Evolutionary conservation across 1,284 basidiomycete species (phyloP).

Genomic region (Jaminaea rosea): DNA sequence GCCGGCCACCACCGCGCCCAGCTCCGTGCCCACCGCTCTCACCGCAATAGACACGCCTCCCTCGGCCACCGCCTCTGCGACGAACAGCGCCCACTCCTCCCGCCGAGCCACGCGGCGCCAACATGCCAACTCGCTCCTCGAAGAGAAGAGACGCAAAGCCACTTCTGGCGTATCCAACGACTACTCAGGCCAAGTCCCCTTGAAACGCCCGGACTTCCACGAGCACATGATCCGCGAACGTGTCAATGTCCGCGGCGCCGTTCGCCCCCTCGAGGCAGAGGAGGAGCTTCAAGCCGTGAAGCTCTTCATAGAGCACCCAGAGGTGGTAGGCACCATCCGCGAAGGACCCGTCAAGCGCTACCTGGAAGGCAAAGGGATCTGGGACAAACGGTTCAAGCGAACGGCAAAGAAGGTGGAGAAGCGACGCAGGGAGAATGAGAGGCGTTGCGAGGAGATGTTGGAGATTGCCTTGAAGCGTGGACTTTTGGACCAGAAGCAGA

Average conservation of each 20-base stretch:
- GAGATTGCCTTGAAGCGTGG: slow-evolving; percentile 15
- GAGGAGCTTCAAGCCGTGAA: slow-evolving; percentile 60
- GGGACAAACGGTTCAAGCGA: slow-evolving; percentile 24
- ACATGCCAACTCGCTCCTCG: background rate
- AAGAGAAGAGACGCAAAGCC: slow-evolving; percentile 3
- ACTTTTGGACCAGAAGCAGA: slow-evolving; percentile 2
- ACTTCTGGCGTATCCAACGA: slow-evolving; percentile 22
- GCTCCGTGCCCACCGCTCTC: too few species aligned
- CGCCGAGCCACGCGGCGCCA: too few species aligned
- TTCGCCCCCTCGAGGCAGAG: slow-evolving; percentile 68
- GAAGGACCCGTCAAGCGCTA: slow-evolving; percentile 47
- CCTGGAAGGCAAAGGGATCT: slow-evolving; percentile 23
- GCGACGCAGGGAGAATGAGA: slow-evolving; percentile 11
- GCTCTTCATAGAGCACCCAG: slow-evolving; percentile 54
- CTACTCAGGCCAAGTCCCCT: slow-evolving; percentile 39
- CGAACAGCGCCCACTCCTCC: too few species aligned
- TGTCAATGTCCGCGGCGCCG: slow-evolving; percentile 65
- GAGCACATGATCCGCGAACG: slow-evolving; percentile 73
- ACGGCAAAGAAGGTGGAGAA: slow-evolving; percentile 11
- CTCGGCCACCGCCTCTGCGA: too few species aligned
- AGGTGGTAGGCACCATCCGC: slow-evolving; percentile 51
- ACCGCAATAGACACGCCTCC: too few species aligned
- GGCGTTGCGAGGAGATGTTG: slow-evolving; percentile 7
- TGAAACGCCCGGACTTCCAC: slow-evolving; percentile 31
- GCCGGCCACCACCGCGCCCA: too few species aligned